phyloP scores from a whole-genome alignment of 768 basidiomycete species.

The Hemileccinum rubropunctum region DNA sequence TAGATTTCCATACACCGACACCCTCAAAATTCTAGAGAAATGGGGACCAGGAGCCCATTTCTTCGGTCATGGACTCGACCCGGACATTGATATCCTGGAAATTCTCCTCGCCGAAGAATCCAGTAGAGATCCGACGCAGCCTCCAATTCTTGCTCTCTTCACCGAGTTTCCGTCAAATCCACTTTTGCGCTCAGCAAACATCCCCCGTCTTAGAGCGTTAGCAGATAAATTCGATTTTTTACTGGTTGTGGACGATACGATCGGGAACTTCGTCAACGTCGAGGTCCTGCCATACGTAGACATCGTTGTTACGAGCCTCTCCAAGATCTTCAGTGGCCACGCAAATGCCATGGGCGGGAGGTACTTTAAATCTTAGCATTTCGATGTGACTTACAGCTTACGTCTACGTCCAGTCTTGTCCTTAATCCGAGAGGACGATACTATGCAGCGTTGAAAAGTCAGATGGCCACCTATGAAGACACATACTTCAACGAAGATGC shows the following conservation, averaged over 20 bases:
- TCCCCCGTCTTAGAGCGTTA: slow-evolving; percentile 68
- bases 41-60: slow-evolving; percentile 96
- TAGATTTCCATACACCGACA: slow-evolving; percentile 95
- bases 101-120: slow-evolving; percentile 49
- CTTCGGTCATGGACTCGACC: slow-evolving; percentile 74
- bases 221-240: slow-evolving; percentile 89
- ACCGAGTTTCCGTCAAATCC: slow-evolving; percentile 97
- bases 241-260: slow-evolving; percentile 89
- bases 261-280: slow-evolving; percentile 93
- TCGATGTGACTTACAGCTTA: neutral
- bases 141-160: slow-evolving; percentile 77
- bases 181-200: slow-evolving; percentile 79
- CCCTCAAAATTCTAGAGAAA: slow-evolving; percentile 89
- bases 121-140: slow-evolving; percentile 36
- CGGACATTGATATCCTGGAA: slow-evolving; percentile 74
- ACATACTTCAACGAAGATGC: slow-evolving; percentile 88
- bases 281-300: slow-evolving; percentile 85
- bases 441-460: slow-evolving; percentile 62
- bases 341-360: slow-evolving; percentile 98
- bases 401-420: slow-evolving; percentile 57
- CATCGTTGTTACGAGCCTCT: slow-evolving; percentile 86
- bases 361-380: slow-evolving; percentile 42
- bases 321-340: slow-evolving; percentile 93
- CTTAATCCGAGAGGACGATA: slow-evolving; percentile 77
- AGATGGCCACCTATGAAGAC: slow-evolving; percentile 74